A percentile compares a stretch with the other conserved stretches of the same genome.
Evolutionary conservation across 139 green algal genomes (phyloP).

Genomic region (Coccomyxa sp.): DNA sequence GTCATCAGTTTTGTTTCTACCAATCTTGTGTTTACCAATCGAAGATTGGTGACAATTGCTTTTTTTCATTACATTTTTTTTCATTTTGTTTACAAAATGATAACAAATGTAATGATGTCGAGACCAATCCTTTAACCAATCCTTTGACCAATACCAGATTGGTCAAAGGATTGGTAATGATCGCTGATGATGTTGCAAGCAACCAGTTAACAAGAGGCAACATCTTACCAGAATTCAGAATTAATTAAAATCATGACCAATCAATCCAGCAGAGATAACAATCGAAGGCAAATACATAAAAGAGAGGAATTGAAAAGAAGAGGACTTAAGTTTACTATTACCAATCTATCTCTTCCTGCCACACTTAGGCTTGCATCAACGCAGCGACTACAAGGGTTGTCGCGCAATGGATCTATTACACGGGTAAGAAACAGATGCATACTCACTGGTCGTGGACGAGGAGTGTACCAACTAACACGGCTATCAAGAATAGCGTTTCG

Average conservation of each 20-base stretch:
- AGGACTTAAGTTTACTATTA: slow-evolving; percentile 4
- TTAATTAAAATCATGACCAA: too few species aligned
- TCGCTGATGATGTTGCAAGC: too few species aligned
- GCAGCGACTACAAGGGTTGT: not conserved
- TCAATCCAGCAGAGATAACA: slow-evolving; percentile 3
- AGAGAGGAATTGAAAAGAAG: slow-evolving; percentile 1
- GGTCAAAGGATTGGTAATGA: not conserved
- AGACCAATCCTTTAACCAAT: too few species aligned
- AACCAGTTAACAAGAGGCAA: too few species aligned
- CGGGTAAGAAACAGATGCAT: slow-evolving; percentile 3
- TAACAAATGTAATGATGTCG: too few species aligned
- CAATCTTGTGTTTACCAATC: too few species aligned
- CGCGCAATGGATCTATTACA: not conserved
- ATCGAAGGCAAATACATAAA: slow-evolving; percentile 2
- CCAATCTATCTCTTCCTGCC: not conserved
- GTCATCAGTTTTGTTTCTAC: too few species aligned
- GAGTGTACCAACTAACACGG: not conserved
- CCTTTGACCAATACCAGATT: too few species aligned
- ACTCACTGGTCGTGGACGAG: not conserved
- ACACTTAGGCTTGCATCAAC: not conserved
- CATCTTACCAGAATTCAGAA: too few species aligned
- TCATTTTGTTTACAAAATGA: too few species aligned
- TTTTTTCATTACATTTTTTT: too few species aligned
- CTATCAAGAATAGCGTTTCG: not conserved
- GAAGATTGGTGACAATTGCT: too few species aligned